These are phyloP conservation scores for Hypsizygus ulmarius DNA, from an alignment of 1,284 basidiomycete genomes.

Conservation along the genomic window DNA sequence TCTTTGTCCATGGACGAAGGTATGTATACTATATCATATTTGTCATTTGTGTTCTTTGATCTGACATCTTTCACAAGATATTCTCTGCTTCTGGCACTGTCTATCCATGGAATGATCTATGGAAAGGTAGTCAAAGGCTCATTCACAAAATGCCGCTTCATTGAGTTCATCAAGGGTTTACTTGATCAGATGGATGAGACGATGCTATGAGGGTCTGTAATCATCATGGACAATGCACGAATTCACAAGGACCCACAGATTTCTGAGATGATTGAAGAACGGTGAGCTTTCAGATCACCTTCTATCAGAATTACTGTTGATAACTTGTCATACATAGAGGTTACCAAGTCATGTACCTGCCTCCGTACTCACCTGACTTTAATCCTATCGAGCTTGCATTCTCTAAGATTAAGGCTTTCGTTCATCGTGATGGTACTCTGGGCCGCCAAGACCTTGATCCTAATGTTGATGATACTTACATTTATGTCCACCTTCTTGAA, in stretches of 20 bases:
- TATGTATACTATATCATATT: too few species aligned
- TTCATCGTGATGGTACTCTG: conserved; percentile 3
- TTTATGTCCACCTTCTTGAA: conserved; percentile 5
- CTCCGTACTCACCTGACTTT: conserved; percentile 31
- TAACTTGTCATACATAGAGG: too few species aligned
- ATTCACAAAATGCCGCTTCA: conserved; percentile 25
- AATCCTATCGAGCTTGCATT: conserved; percentile 30
- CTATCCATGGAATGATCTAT: conserved; percentile 25
- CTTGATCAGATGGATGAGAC: conserved; percentile 30
- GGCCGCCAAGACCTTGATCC: conserved; percentile 1
- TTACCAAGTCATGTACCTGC: conserved; percentile 22
- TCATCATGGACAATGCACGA: conserved; percentile 35
- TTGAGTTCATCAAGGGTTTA: conserved; percentile 27
- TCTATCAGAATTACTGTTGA: too few species aligned
- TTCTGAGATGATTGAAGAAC: conserved; percentile 21
- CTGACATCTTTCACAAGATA: conserved; percentile 24
- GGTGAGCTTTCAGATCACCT: conserved; percentile 15
- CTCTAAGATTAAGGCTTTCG: conserved; percentile 28
- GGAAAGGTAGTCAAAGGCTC: conserved; percentile 23
- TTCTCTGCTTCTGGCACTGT: conserved; percentile 34
- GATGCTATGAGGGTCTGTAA: conserved; percentile 25
- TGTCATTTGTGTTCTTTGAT: background rate
- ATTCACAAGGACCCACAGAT: conserved; percentile 29
- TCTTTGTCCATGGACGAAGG: too few species aligned
- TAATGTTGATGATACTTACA: conserved; percentile 3